Evolutionary conservation across 164 flowering plant species (phyloP), one percentile per base, ranked within the genome.

Genomic region (Malania oleifera): DNA sequence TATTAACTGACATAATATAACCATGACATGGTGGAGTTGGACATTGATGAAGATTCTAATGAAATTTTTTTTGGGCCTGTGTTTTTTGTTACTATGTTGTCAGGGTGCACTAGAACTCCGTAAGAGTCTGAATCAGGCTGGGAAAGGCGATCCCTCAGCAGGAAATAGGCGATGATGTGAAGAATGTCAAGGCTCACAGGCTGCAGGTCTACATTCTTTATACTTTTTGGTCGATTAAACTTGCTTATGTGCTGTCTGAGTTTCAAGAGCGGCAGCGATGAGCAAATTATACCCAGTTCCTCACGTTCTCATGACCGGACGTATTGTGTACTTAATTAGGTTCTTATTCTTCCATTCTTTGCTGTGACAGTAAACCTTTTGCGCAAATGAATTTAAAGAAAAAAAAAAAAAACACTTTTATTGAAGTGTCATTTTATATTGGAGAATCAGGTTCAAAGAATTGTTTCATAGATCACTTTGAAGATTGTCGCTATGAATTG

Each of bases 71-170:
- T 13, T 14, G 43, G 17, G 17, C 43, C 43, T 62, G 18, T 62
- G 25, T 53, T 43, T 54, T 57, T 35, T 46, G 50, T 46, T 6
- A 17, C 4, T 23, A 11, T 46, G 31, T 31, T 9, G 14, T 60
- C 71, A 73, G 77, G 54, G 25, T 31, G 57, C 59, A 22, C 58
- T 37, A 48, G 71, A 70, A 43, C 35, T 66, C 10, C 57, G 58
- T 12, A 73, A 70, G 66, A 60, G 55, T 35, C 22, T 61, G 69
- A 57, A 41, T 61, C 69, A 27, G 41, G 63, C 54, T 0, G 63
- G 51, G 20, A 66, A 50, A 63, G 59, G 50, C 45, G 43, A 41
- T 19, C 43, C 39, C 29, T 59, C 57, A 15, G 41, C 44, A 28
- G 23, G 47, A 1, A 56, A 15, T 40, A 54, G 52, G 41, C 59